Evolutionary conservation across 2,329 filamentous ascomycete species (phyloP), one percentile per base, ranked within the genome.

Genomic region (Diatrype stigma): DNA sequence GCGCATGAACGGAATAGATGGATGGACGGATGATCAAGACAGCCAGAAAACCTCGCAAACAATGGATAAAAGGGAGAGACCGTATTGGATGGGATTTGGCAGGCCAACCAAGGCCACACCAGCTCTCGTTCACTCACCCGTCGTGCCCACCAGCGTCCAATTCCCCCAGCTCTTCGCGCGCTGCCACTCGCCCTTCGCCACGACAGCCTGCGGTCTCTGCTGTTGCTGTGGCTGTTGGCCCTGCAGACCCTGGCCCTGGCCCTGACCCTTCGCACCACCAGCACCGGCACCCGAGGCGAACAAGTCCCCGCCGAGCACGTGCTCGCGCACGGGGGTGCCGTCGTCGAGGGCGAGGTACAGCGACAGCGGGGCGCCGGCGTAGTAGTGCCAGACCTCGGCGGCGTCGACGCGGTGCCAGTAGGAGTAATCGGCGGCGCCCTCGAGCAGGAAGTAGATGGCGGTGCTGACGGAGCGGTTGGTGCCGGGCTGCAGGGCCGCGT

Each of bases 351-450:
- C 75, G 0, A 79, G 63, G 2, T 69, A 74, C 10, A 80, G 61
- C 11, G 61, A 68, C 46, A 81, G 59, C 1, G 77, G 77, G 6
- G 77, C 75, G 5, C 78, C 78, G 8, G 74, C 77, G 47, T 81
- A 80, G 63, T 74, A 76, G 57, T 81, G 78, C 78, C 78, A 80
- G 8, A 78, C 64, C 59, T 81, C 76, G 40, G 63, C 71, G 3
- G 73, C 72, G 51, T 80, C 76, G 38, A 78, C 70, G 44, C 73
- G 71, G 59, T 81, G 78, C 78, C 77, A 81, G 50, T 70, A 57
- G 1, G 77, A 80, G 16, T 65, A 55, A 0, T 72, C 71, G 0
- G 49, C 63, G 2, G 62, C 51, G 34, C 75, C 73, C 50, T 79
- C 63, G 19, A 66, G 60, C 19, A 67, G 68, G 56, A 80, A 80